phyloP scores from a whole-genome alignment of 1,139 yeast genomes.

The Candida albicans region DNA sequence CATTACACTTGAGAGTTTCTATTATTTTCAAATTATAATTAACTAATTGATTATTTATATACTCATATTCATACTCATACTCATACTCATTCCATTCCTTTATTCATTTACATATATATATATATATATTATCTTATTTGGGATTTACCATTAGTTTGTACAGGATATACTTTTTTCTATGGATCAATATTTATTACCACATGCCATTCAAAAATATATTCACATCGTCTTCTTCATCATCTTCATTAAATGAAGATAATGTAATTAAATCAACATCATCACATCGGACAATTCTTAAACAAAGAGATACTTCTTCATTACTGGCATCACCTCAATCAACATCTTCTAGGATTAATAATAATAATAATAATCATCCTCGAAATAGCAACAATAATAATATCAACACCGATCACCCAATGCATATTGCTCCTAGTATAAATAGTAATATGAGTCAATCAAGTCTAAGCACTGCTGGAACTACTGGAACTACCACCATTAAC shows the following conservation, averaged over 20 bases:
- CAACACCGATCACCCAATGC: not conserved
- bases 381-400: not conserved
- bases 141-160: too few relatives aligned
- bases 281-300: slow-evolving; percentile 13
- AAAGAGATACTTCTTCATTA: slow-evolving; percentile 9
- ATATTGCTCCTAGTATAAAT: slow-evolving; percentile 7
- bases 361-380: not conserved
- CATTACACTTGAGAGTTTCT: too few relatives aligned
- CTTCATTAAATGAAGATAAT: slow-evolving; percentile 9
- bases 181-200: not conserved
- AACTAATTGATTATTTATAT: too few relatives aligned
- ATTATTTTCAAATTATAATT: too few relatives aligned
- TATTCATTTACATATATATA: too few relatives aligned
- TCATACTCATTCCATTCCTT: too few relatives aligned
- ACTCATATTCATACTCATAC: too few relatives aligned
- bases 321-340: slow-evolving; percentile 13
- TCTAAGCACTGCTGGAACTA: slow-evolving; percentile 12
- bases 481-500: slow-evolving; percentile 5
- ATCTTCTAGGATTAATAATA: slow-evolving; percentile 3
- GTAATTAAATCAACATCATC: slow-evolving; percentile 10
- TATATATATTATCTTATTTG: too few relatives aligned
- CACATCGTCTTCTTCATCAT: slow-evolving; percentile 11
- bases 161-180: too few relatives aligned
- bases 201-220: slow-evolving; percentile 14
- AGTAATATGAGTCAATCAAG: slow-evolving; percentile 3